phyloP scores from a whole-genome alignment of 352 stramenopile genomes.

The Phytophthora hibernalis region DNA sequence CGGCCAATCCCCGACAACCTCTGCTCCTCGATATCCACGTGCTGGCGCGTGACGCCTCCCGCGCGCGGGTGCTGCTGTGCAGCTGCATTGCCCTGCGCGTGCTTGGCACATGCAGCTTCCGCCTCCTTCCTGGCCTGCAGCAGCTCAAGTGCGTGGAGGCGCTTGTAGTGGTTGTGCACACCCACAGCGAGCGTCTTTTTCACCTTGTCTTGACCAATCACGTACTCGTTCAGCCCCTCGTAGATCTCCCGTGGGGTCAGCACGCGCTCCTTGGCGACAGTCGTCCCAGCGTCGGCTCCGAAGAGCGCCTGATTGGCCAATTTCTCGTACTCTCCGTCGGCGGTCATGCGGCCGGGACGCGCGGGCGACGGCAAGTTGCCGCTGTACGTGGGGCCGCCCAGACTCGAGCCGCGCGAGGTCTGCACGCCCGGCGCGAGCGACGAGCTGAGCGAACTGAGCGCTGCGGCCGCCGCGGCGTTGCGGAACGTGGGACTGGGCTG shows the following conservation, averaged over 20 bases:
- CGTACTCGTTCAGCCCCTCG: constrained; percentile 95
- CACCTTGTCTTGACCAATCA: constrained; percentile 97
- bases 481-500: constrained; percentile 51
- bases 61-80: constrained; percentile 37
- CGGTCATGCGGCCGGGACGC: constrained; percentile 56
- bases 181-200: constrained; percentile 97
- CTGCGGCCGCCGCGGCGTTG: constrained; percentile 68
- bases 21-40: constrained; percentile 44
- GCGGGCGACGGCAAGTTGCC: constrained; percentile 31
- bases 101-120: constrained; percentile 33
- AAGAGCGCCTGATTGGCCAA: constrained; percentile 64
- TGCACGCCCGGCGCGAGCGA: constrained; percentile 57
- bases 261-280: constrained; percentile 49
- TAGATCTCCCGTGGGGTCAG: constrained; percentile 95
- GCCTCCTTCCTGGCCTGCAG: constrained; percentile 54
- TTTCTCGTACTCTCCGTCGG: constrained; percentile 79
- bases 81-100: constrained; percentile 14
- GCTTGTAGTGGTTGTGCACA: constrained; percentile 99
- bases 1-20: constrained; percentile 51
- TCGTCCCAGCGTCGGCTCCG: constrained; percentile 23
- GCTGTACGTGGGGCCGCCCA: constrained; percentile 38
- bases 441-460: constrained; percentile 72
- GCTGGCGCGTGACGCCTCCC: constrained; percentile 38
- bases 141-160: constrained; percentile 81
- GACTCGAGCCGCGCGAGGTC: constrained; percentile 50